Base-by-base conservation (phyloP, 139 green algal species). In the Chlamydomonas schloesseri region DNA sequence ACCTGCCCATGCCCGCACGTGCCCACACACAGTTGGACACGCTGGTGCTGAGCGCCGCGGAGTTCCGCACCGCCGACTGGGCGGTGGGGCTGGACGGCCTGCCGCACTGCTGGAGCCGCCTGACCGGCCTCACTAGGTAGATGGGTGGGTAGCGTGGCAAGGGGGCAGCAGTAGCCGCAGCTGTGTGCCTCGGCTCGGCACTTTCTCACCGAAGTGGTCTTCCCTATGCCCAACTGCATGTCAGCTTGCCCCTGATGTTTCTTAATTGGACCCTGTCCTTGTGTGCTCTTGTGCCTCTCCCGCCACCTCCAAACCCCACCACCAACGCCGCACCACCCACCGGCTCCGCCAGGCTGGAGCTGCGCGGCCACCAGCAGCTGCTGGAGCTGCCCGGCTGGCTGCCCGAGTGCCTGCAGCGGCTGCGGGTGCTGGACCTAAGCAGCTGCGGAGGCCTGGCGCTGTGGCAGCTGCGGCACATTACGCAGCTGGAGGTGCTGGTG, bases 311-410 rank as follows among this genome's bases (percentile, higher is more conserved):
- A n/a, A n/a, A n/a, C n/a, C n/a, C n/a, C n/a, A n/a, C n/a, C n/a
- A n/a, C n/a, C n/a, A n/a, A n/a, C n/a, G n/a, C n/a, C n/a, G n/a
- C n/a, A n/a, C n/a, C n/a, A n/a, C n/a, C n/a, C n/a, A 10, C 57
- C 57, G 9, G 8, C 57, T 26, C 21, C 29, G 2, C 2, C 77
- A 85, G 65, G n/a, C 36, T 85, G n/a, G 85, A 92, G 58, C 85
- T 95, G 69, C 72, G 88, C 11, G 89, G 88, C 34, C 91, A 94
- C 74, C 83, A 77, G n/a, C 65, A 90, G 68, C 88, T 94, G 34
- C 65, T 68, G 34, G 81, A 75, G 1, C 77, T 90, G 26, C 89
- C 89, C 13, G 18, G 2, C 18, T 92, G 89, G 89, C 86, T 92
- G 71, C 10, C 36, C 33, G 37, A 50, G 6, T 50, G 42, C 68